A percentile compares a stretch with the other conserved stretches of the same genome.
Evolutionary conservation across 305 asterid genomes (phyloP).

Genomic region (Fraxinus sp.): DNA sequence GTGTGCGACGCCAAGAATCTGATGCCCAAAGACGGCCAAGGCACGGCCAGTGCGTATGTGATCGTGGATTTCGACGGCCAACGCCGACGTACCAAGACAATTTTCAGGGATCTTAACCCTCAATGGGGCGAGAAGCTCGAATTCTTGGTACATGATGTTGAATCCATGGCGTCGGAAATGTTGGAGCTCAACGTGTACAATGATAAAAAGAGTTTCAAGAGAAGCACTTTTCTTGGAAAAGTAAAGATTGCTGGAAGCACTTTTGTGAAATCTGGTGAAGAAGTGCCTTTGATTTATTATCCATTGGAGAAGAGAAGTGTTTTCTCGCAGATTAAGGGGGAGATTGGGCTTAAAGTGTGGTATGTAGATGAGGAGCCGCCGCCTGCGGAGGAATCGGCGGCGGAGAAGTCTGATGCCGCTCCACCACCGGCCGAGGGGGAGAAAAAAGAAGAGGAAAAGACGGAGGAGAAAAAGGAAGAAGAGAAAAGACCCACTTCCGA

Average conservation of each 20-base stretch:
- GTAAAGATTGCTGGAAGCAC: constrained; percentile 70
- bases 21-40: constrained; percentile 96
- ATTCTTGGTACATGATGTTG: constrained; percentile 60
- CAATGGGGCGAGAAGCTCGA: constrained; percentile 86
- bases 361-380: constrained; percentile 56
- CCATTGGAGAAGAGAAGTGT: constrained; percentile 89
- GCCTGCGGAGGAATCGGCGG: constrained; percentile 32
- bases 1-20: constrained; percentile 73
- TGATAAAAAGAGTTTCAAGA: constrained; percentile 65
- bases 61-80: constrained; percentile 85
- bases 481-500: constrained; percentile 28
- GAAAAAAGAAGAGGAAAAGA: constrained; percentile 33
- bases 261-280: constrained; percentile 54
- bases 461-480: constrained; percentile 33
- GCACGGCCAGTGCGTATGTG: constrained; percentile 86
- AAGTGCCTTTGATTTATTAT: constrained; percentile 63
- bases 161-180: constrained; percentile 50
- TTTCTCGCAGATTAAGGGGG: constrained; percentile 88
- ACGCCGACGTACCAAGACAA: constrained; percentile 80
- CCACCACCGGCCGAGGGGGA: constrained; percentile 18
- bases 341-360: constrained; percentile 69
- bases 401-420: constrained; percentile 23
- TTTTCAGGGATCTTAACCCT: constrained; percentile 77
- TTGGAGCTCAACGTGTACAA: constrained; percentile 73
- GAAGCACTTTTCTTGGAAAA: constrained; percentile 75